Conservation (phyloP, 2,329 filamentous ascomycete species). For the Arthrobotrys sinensis region DNA sequence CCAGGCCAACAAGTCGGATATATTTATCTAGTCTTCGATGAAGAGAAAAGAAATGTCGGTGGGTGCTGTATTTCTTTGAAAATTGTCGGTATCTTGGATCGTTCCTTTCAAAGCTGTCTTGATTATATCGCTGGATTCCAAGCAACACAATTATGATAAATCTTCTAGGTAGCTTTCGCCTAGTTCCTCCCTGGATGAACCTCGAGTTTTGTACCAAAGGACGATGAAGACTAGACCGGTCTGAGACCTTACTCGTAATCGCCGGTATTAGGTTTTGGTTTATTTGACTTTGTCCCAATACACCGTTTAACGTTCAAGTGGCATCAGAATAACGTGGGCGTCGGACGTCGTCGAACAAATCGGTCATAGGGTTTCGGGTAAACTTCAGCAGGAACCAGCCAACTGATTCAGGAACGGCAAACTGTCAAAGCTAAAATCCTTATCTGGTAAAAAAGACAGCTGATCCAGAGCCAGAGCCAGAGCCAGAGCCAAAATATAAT, state of each 20-base stretch:
- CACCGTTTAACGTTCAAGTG: constrained; percentile 33
- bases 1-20: neutral
- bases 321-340: constrained; percentile 31
- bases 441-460: constrained; percentile 29
- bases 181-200: neutral
- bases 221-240: neutral
- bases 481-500: no score
- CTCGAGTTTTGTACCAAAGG: constrained; percentile 42
- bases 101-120: no score
- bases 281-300: constrained; percentile 28
- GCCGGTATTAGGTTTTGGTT: constrained; percentile 12
- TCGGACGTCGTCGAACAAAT: constrained; percentile 7
- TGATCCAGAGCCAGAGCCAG: constrained; percentile 22
- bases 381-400: constrained; percentile 60
- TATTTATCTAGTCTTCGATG: neutral
- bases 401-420: constrained; percentile 55
- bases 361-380: constrained; percentile 43
- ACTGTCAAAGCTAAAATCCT: constrained; percentile 32
- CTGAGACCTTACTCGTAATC: constrained; percentile 16
- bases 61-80: no score
- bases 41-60: no score
- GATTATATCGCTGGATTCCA: neutral
- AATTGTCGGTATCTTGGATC: no score
- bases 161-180: neutral
- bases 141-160: constrained; percentile 15